Evolutionary conservation across 208 protist species (phyloP).

Genomic region (Acanthamoeba sp.): DNA sequence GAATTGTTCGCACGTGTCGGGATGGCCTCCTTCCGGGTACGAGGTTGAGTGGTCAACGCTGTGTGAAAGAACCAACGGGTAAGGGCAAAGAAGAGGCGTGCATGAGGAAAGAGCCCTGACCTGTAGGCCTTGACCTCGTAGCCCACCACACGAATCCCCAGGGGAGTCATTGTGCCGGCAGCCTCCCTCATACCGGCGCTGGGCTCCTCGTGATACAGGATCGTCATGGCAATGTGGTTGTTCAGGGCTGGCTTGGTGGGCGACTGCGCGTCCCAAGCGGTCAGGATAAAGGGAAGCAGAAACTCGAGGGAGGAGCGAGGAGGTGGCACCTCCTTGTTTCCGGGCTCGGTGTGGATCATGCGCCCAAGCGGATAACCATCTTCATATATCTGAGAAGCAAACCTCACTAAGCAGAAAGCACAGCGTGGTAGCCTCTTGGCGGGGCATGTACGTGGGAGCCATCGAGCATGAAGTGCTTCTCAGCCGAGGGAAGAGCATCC

Average conservation of each 20-base stretch:
- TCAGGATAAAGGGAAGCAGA: neutral
- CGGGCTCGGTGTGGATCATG: neutral
- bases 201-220: constrained; percentile 82
- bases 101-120: neutral
- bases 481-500: constrained; percentile 84
- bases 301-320: neutral
- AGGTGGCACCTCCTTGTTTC: neutral
- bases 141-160: constrained; percentile 85
- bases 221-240: constrained; percentile 88
- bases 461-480: neutral
- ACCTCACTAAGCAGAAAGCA: too few relatives aligned
- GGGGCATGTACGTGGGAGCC: constrained; percentile 20
- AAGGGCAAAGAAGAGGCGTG: neutral
- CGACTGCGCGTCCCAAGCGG: neutral
- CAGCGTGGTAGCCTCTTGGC: neutral
- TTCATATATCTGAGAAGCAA: neutral
- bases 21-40: neutral
- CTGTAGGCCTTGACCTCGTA: constrained; percentile 89
- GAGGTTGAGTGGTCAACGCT: neutral
- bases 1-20: neutral
- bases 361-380: neutral
- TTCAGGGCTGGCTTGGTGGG: constrained; percentile 73
- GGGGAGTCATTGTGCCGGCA: neutral
- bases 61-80: neutral
- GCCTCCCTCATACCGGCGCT: neutral